Conservation (phyloP, 75 land plant species). For the Isoetes taiwanensis region DNA sequence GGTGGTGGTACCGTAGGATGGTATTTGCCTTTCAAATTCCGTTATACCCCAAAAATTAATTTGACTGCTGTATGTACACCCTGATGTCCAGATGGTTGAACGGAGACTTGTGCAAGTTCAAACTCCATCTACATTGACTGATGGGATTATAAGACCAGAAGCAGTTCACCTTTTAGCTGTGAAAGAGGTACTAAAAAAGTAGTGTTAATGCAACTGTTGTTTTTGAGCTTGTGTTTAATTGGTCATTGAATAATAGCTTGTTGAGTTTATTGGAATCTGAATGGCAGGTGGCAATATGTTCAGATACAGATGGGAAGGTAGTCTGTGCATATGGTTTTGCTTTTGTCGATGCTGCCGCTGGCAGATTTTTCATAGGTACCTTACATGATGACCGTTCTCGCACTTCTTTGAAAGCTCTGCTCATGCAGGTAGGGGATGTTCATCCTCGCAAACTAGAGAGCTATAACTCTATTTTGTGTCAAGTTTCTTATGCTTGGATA, state of each 20-base stretch:
- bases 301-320: too few species aligned
- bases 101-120: conserved; percentile 56
- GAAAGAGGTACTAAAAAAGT: conserved; percentile 42
- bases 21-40: too few species aligned
- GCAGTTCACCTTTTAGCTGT: conserved; percentile 86
- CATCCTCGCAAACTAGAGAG: neutral
- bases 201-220: neutral
- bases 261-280: too few species aligned
- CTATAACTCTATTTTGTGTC: conserved; percentile 1
- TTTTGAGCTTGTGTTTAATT: too few species aligned
- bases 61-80: too few species aligned
- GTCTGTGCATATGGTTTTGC: conserved; percentile 83
- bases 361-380: conserved; percentile 73
- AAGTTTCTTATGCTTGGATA: neutral
- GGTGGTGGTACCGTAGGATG: too few species aligned
- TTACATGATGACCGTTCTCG: conserved; percentile 62
- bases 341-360: conserved; percentile 88
- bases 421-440: conserved; percentile 54
- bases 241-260: too few species aligned
- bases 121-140: conserved; percentile 58
- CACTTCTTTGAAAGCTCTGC: conserved; percentile 59
- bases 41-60: too few species aligned
- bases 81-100: conserved; percentile 74
- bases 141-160: conserved; percentile 59
- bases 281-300: too few species aligned